Base-by-base conservation (phyloP, 1,284 basidiomycete genomes). In the Marasmius fiardii region DNA sequence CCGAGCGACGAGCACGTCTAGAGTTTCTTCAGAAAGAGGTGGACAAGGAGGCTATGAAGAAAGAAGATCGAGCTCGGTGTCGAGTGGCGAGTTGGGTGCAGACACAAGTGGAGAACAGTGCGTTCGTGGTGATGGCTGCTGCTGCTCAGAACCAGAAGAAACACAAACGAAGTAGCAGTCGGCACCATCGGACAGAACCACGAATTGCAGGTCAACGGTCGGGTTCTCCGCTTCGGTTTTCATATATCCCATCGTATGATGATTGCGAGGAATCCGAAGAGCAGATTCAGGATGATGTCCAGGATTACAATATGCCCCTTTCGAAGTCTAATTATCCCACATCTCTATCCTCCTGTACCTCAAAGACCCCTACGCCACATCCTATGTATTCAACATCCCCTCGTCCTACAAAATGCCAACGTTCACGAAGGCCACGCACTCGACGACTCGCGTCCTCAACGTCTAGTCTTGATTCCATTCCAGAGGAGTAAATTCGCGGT, bases 21-120 rank as follows among this genome's bases (percentile, higher is more conserved):
- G 43, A n/a, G 26, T 49, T 49, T 20, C 14, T 49, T 14, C 26
- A 49, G n/a, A 18, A 16, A 14, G 54, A 55, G 20, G 37, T 43
- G 37, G 48, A 55, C 35, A 48, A 51, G 31, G 54, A 49, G 18
- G 48, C 37, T 28, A 54, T 47, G 41, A 53, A 48, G 31, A 8
- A 41, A 20, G 39, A 41, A 41, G 39, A 41, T 41, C 39, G 39
- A 41, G 11, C 39, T 41, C 20, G 39, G 16, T 49, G 26, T 7
- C 47, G 47, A 14, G 31, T 49, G 18, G 24, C 47, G 24, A 49
- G 47, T 31, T 49, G 47, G 47, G 47, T 49, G 20, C 47, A 49
- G 47, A 49, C 16, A 8, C 47, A 49, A 49, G 47, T 49, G 23
- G 47, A 49, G 26, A 49, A 49, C 47, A 49, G 47, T 20, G 47